Evolutionary conservation across 2,329 filamentous ascomycete species (phyloP), one percentile per base, ranked within the genome.

Genomic region (Alternaria gaisen): DNA sequence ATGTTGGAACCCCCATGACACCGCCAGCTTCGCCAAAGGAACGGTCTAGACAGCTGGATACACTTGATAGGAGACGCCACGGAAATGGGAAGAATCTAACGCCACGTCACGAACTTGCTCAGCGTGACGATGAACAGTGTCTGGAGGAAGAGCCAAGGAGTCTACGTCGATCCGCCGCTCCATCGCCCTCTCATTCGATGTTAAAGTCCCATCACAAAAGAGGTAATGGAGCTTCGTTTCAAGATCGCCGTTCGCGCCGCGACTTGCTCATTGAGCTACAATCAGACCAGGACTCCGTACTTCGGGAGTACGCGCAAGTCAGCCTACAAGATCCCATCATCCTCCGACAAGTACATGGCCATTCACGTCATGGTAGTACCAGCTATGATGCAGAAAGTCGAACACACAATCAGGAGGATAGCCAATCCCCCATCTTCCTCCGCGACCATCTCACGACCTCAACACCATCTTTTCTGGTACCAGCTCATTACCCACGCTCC

Each of bases 181-280:
- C 43, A 36, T 51, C 54, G 16, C 53, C 44, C 26, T 51, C 36
- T 34, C 44, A 32, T n/a, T 42, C 53, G 2, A 18, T 56, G 26
- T 22, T 41, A 12, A 18, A n/a, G 22, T 28, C 22, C 16, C n/a
- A 46, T 14, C 22, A 38, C 0, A 20, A 52, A 26, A 9, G 28
- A 12, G 9, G 3, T 4, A 24, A n/a, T 9, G 46, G 2, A 28
- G 18, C 38, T 34, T 34, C 20, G 28, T 14, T 36, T 28, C 28
- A 3, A n/a, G 12, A 38, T 5, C 43, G 28, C 14, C 44, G 50
- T n/a, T 54, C 59, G 3, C 41, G 53, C 18, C 34, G 34, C 16
- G 53, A 57, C 9, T 5, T 57, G 14, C 58, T 57, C 14, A 20
- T 47, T 28, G 58, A 58, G 4, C 48, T 57, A 4, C 42, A 57